These are phyloP conservation scores for Naematelia aurantialba DNA, from an alignment of 768 basidiomycete species.

Conservation along the genomic window DNA sequence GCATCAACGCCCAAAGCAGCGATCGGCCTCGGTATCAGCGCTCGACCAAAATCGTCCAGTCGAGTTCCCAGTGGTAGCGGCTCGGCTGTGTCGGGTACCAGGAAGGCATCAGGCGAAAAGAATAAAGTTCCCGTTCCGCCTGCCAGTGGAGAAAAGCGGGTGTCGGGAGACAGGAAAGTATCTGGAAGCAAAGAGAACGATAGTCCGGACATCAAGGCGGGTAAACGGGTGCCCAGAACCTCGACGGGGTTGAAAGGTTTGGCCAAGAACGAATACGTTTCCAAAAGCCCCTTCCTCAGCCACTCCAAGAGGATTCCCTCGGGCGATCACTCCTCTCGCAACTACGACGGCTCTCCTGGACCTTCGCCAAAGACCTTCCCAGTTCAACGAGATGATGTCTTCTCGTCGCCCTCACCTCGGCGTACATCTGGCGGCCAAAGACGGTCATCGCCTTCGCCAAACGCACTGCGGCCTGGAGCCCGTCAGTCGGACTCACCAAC, in stretches of 20 bases:
- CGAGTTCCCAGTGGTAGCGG: slow-evolving; percentile 21
- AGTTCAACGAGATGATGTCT: slow-evolving; percentile 31
- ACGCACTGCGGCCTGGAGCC: slow-evolving; percentile 7
- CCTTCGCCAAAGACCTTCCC: slow-evolving; percentile 28
- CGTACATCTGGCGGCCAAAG: slow-evolving; percentile 9
- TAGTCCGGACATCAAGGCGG: slow-evolving; percentile 27
- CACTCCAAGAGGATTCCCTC: slow-evolving; percentile 23
- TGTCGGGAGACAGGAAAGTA: slow-evolving; percentile 22
- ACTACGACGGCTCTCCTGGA: slow-evolving; percentile 17
- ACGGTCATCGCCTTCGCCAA: slow-evolving; percentile 14
- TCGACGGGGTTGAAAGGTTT: slow-evolving; percentile 42
- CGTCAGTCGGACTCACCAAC: slow-evolving; percentile 20
- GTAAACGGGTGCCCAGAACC: slow-evolving; percentile 28
- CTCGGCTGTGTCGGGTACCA: slow-evolving; percentile 25
- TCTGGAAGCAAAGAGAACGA: slow-evolving; percentile 39
- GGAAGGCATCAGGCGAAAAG: slow-evolving; percentile 38
- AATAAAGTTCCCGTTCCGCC: slow-evolving; percentile 18
- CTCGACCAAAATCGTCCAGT: slow-evolving; percentile 25
- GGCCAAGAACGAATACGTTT: slow-evolving; percentile 40
- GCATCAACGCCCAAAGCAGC: slow-evolving; percentile 32
- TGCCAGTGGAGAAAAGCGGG: slow-evolving; percentile 8
- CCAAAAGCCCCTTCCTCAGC: slow-evolving; percentile 40
- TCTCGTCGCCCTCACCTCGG: slow-evolving; percentile 37
- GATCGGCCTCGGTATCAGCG: slow-evolving; percentile 41
- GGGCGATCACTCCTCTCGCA: slow-evolving; percentile 17